Evolutionary conservation across 768 basidiomycete genomes (phyloP).

Genomic region (Pisolithus tinctorius): DNA sequence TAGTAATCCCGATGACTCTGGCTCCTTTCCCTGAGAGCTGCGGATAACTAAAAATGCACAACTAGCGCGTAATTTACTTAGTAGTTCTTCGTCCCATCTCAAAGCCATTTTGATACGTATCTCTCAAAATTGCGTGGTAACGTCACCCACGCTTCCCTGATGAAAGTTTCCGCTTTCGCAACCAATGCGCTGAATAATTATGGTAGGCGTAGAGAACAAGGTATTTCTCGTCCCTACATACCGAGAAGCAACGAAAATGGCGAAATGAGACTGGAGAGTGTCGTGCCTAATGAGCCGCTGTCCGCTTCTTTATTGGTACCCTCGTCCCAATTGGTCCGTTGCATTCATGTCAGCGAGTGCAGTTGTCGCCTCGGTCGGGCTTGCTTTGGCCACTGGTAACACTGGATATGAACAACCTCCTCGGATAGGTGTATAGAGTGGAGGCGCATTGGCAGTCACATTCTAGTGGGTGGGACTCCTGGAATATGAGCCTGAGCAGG

Average conservation of each 20-base stretch:
- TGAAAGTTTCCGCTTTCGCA: conserved; percentile 37
- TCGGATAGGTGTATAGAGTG: too few species aligned
- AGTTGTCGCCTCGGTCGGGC: conserved; percentile 7
- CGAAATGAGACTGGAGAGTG: conserved; percentile 13
- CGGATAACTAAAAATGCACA: not conserved
- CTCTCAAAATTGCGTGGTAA: conserved; percentile 11
- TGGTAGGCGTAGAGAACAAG: conserved; percentile 29
- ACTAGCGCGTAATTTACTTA: not conserved
- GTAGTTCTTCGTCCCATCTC: not conserved
- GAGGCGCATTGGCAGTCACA: too few species aligned
- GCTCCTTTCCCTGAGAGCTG: not conserved
- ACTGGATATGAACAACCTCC: too few species aligned
- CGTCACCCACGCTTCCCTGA: conserved; percentile 12
- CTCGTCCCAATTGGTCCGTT: not conserved
- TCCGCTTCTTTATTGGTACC: not conserved
- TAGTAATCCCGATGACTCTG: too few species aligned
- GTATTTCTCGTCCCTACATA: conserved; percentile 19
- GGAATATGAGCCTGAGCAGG: too few species aligned
- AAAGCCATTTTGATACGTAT: conserved; percentile 6
- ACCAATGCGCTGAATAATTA: conserved; percentile 38
- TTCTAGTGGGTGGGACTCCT: too few species aligned
- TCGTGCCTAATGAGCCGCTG: conserved; percentile 11
- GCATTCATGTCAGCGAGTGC: not conserved
- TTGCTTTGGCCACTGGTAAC: not conserved
- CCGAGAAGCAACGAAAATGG: conserved; percentile 14